Evolutionary conservation across 169 alveolate species (phyloP).

Genomic region (Eimeria sp.): DNA sequence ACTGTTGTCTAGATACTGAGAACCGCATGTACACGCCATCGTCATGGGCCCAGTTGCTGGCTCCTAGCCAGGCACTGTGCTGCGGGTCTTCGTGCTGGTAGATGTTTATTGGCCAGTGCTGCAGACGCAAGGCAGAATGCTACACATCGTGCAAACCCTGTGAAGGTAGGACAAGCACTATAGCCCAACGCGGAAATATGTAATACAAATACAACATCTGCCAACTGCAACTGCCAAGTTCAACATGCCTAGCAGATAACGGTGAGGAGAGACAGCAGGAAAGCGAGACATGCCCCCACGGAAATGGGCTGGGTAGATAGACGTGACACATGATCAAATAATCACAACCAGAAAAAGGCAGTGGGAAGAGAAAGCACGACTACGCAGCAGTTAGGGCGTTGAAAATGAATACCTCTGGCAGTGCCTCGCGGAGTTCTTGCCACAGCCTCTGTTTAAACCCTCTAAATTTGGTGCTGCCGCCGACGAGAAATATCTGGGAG

Average conservation of each 20-base stretch:
- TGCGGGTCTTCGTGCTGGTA: slow-evolving; percentile 79
- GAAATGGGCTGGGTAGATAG: not conserved
- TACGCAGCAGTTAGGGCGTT: not conserved
- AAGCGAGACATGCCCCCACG: not conserved
- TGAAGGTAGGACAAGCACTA: not conserved
- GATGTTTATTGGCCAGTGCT: slow-evolving; percentile 79
- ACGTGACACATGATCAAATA: not conserved
- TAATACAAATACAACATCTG: not conserved
- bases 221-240: not conserved
- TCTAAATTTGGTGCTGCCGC: slow-evolving; percentile 88
- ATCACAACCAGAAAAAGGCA: not conserved
- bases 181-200: not conserved
- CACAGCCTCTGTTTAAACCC: slow-evolving; percentile 87
- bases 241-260: not conserved
- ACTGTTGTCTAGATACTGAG: slow-evolving; percentile 76
- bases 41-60: slow-evolving; percentile 74
- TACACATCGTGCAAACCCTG: not conserved
- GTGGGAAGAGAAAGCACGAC: not conserved
- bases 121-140: not conserved
- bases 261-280: not conserved
- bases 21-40: slow-evolving; percentile 64
- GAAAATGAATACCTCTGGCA: slow-evolving; percentile 82
- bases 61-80: slow-evolving; percentile 79
- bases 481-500: slow-evolving; percentile 87
- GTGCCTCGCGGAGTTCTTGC: slow-evolving; percentile 84